These are phyloP conservation scores for Ophiosphaerella herpotricha DNA, from an alignment of 2,329 filamentous ascomycete species.

Conservation along the genomic window DNA sequence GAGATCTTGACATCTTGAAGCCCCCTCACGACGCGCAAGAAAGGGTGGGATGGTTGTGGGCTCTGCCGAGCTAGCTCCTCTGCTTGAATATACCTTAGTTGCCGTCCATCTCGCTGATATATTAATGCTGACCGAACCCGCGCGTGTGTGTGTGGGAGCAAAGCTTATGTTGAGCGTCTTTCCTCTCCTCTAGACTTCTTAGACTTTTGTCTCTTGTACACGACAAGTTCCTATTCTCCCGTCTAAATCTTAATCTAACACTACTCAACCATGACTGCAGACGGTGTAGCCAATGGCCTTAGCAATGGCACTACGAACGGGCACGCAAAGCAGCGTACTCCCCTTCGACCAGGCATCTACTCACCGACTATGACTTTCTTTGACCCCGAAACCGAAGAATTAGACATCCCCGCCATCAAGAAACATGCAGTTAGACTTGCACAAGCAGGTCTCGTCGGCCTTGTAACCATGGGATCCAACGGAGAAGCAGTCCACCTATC, in stretches of 20 bases:
- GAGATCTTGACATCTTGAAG: slow-evolving; percentile 26
- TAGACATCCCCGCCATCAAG: slow-evolving; percentile 79
- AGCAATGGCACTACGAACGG: slow-evolving; percentile 41
- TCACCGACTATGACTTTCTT: slow-evolving; percentile 92
- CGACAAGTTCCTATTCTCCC: not conserved
- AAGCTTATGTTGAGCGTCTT: slow-evolving; percentile 10
- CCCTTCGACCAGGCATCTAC: slow-evolving; percentile 81
- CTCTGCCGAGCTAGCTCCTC: slow-evolving; percentile 35
- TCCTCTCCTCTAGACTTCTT: slow-evolving; percentile 19
- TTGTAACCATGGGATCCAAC: slow-evolving; percentile 89
- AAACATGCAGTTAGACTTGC: slow-evolving; percentile 79
- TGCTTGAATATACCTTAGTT: slow-evolving; percentile 38
- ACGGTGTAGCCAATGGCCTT: slow-evolving; percentile 37
- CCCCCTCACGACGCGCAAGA: slow-evolving; percentile 24
- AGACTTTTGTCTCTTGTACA: slow-evolving; percentile 5
- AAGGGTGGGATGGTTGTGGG: slow-evolving; percentile 39
- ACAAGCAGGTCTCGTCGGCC: slow-evolving; percentile 75
- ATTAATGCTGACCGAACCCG: slow-evolving; percentile 46
- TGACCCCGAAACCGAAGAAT: slow-evolving; percentile 78
- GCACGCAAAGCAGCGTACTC: slow-evolving; percentile 49
- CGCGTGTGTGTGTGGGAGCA: slow-evolving; percentile 10
- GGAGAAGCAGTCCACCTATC: slow-evolving; percentile 87
- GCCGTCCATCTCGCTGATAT: slow-evolving; percentile 40
- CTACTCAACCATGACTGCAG: slow-evolving; percentile 25
- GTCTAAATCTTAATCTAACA: not conserved